Evolutionary conservation across 192 early-diverging fungal genomes (phyloP).

Genomic region (Podila clonocystis): DNA sequence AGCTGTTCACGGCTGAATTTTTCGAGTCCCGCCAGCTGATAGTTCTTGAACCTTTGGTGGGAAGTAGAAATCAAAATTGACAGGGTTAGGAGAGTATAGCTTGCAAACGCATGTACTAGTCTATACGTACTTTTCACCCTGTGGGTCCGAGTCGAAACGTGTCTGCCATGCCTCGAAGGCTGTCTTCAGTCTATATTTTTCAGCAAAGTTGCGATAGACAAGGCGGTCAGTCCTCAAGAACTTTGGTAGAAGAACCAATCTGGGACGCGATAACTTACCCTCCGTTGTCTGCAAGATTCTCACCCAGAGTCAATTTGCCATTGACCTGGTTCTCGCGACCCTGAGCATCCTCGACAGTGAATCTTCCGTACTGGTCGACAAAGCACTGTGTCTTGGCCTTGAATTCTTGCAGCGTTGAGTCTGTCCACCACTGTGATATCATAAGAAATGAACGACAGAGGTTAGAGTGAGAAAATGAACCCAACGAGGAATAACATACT

Average conservation of each 20-base stretch:
- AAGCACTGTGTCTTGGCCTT: conserved; percentile 65
- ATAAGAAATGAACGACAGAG: background rate
- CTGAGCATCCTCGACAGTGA: conserved; percentile 53
- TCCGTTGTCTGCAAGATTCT: conserved; percentile 79
- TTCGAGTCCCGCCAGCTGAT: conserved; percentile 54
- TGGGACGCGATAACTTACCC: conserved; percentile 33
- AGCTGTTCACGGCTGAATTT: conserved; percentile 62
- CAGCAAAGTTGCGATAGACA: no score
- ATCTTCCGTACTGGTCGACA: conserved; percentile 68
- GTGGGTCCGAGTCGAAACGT: conserved; percentile 23
- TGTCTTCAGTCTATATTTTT: conserved; percentile 17
- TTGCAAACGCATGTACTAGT: background rate
- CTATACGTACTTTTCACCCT: conserved; percentile 13
- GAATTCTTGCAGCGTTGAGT: conserved; percentile 59
- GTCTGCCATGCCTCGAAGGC: conserved; percentile 21
- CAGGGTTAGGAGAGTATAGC: background rate
- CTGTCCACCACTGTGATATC: conserved; percentile 67
- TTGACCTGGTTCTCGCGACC: conserved; percentile 57
- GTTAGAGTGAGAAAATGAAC: background rate
- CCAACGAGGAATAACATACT: no score
- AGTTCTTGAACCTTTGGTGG: conserved; percentile 3
- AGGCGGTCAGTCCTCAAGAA: no score
- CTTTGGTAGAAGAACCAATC: conserved; percentile 24
- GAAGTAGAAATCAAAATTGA: background rate
- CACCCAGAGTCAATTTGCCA: conserved; percentile 64